phyloP scores from a whole-genome alignment of 768 basidiomycete genomes.

The Galerina sulciceps region DNA sequence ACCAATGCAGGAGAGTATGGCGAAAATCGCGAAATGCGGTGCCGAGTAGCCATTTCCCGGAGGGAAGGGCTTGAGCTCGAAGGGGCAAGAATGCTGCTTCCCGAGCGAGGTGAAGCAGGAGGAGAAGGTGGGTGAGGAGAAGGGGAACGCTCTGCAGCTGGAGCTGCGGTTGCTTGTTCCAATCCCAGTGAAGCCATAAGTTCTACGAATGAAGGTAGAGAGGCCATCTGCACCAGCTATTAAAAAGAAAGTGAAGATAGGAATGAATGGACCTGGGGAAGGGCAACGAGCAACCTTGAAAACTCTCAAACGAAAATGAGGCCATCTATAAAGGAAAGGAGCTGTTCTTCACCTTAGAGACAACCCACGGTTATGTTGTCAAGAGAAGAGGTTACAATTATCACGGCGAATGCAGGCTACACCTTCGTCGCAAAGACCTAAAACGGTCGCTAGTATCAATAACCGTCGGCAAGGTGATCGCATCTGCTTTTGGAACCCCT shows the following conservation, averaged over 20 bases:
- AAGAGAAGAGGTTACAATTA: slow-evolving; percentile 47
- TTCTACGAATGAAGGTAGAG: slow-evolving; percentile 86
- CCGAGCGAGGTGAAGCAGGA: slow-evolving; percentile 43
- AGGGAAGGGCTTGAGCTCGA: slow-evolving; percentile 49
- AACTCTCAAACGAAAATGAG: slow-evolving; percentile 25
- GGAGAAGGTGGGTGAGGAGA: slow-evolving; percentile 49
- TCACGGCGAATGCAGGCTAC: slow-evolving; percentile 37
- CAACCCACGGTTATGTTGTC: slow-evolving; percentile 62
- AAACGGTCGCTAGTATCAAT: slow-evolving; percentile 45
- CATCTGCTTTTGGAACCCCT: slow-evolving; percentile 32
- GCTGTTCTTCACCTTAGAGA: slow-evolving; percentile 49
- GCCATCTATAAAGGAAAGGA: slow-evolving; percentile 48
- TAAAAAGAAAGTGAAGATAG: slow-evolving; percentile 30
- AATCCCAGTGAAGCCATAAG: slow-evolving; percentile 85
- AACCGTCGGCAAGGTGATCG: slow-evolving; percentile 69
- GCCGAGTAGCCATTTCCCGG: slow-evolving; percentile 42
- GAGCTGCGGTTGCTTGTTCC: slow-evolving; percentile 46
- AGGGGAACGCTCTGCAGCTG: slow-evolving; percentile 38
- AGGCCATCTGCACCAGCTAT: slow-evolving; percentile 51
- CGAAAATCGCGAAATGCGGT: slow-evolving; percentile 46
- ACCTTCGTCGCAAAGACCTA: slow-evolving; percentile 44
- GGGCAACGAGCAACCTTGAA: slow-evolving; percentile 44
- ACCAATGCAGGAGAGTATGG: slow-evolving; percentile 52
- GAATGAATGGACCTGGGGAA: slow-evolving; percentile 31
- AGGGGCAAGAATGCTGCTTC: slow-evolving; percentile 32